These are phyloP conservation scores for Suhomyces kilbournensis DNA, from an alignment of 805 yeast species.

Conservation along the genomic window DNA sequence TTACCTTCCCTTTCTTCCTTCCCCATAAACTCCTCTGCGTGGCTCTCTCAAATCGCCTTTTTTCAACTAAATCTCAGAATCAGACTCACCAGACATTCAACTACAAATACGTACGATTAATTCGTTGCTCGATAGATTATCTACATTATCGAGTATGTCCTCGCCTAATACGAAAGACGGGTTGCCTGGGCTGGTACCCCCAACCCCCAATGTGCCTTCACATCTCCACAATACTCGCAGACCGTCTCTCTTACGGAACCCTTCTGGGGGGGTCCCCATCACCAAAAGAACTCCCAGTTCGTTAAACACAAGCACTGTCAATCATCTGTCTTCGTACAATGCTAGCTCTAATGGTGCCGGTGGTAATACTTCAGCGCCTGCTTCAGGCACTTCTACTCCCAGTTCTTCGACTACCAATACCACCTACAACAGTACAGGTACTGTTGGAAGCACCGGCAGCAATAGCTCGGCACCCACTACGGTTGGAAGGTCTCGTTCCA, in stretches of 20 bases:
- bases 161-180: constrained; percentile 2
- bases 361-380: not conserved
- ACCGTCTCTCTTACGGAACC: constrained; percentile 6
- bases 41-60: not conserved
- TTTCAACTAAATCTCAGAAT: not conserved
- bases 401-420: not conserved
- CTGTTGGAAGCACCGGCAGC: not conserved
- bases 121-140: not conserved
- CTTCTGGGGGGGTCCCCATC: constrained; percentile 1
- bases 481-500: constrained; percentile 12
- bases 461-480: not conserved
- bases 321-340: not conserved
- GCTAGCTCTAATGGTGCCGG: not conserved
- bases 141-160: not conserved
- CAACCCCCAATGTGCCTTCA: not conserved
- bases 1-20: not conserved
- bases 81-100: not conserved
- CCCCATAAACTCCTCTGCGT: not conserved
- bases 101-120: too few species aligned
- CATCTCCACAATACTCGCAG: constrained; percentile 3
- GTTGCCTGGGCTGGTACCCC: not conserved
- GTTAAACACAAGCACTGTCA: not conserved
- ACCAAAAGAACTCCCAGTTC: not conserved
- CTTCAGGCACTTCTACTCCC: not conserved
- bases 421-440: not conserved